These are phyloP conservation scores for Pichia eremophila DNA, from an alignment of 805 yeast genomes.

Conservation along the genomic window DNA sequence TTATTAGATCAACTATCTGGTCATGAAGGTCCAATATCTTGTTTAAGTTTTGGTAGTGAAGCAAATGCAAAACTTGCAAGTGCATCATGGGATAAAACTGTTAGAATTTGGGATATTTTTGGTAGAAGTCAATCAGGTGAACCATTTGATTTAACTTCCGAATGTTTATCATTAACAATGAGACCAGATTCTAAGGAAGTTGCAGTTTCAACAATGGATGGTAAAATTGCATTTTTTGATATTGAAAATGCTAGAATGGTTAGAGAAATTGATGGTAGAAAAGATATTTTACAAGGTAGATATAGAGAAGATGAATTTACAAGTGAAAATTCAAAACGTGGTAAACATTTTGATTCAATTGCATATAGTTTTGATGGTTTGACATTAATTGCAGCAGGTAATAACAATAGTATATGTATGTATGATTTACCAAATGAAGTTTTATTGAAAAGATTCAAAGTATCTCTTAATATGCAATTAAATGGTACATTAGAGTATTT, in stretches of 20 bases:
- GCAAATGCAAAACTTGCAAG: constrained; percentile 64
- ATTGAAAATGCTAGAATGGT: constrained; percentile 71
- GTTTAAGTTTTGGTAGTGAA: constrained; percentile 76
- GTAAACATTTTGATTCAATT: constrained; percentile 74
- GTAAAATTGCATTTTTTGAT: constrained; percentile 78
- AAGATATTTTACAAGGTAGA: constrained; percentile 83
- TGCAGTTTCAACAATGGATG: constrained; percentile 83
- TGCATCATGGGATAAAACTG: constrained; percentile 94
- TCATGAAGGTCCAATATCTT: constrained; percentile 92
- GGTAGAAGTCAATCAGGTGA: constrained; percentile 82
- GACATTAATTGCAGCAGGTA: constrained; percentile 86
- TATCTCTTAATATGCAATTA: constrained; percentile 81
- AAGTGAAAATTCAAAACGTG: constrained; percentile 70
- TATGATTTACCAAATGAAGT: constrained; percentile 89
- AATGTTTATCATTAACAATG: constrained; percentile 72
- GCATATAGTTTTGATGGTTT: constrained; percentile 85
- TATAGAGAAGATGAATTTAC: constrained; percentile 73
- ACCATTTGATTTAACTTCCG: constrained; percentile 78
- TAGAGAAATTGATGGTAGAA: constrained; percentile 76
- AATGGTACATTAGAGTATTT: constrained; percentile 78
- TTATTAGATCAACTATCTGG: constrained; percentile 81
- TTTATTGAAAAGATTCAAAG: constrained; percentile 67
- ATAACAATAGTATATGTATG: constrained; percentile 81
- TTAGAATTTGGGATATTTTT: constrained; percentile 87
- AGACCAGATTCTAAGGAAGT: constrained; percentile 91